Percentiles rank a stretch among this genome's conserved stretches.
Evolutionary conservation across 768 basidiomycete genomes (phyloP).

Genomic region (Hypholoma sublateritium): DNA sequence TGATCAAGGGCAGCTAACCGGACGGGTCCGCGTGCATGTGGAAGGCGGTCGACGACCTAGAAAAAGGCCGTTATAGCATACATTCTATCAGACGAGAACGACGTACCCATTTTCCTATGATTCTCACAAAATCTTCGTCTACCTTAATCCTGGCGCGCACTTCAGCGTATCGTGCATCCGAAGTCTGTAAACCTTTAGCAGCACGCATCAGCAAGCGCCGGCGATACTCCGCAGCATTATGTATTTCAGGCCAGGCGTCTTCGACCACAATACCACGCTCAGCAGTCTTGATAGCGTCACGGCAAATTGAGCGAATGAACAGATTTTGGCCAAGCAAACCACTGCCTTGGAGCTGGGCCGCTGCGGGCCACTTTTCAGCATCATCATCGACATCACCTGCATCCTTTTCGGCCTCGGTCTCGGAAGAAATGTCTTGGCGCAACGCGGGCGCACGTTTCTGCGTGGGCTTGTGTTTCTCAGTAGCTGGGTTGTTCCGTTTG

Average conservation of each 20-base stretch:
- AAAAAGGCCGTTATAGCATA: background rate
- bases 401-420: background rate
- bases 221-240: background rate
- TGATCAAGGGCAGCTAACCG: background rate
- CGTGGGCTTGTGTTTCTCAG: no score
- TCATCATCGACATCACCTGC: background rate
- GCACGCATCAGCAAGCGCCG: background rate
- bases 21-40: slow-evolving; percentile 2
- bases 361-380: background rate
- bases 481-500: no score
- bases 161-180: background rate
- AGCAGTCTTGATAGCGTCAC: background rate
- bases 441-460: background rate
- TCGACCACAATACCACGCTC: background rate
- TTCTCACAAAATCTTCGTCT: slow-evolving; percentile 3
- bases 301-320: background rate
- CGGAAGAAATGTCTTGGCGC: background rate
- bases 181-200: background rate
- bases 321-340: background rate
- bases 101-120: slow-evolving; percentile 9
- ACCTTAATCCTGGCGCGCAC: background rate
- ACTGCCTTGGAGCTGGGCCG: background rate
- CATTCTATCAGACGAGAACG: background rate
- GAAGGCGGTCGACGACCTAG: slow-evolving; percentile 10
- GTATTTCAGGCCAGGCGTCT: slow-evolving; percentile 4